Evolutionary conservation across 23 red algal species (phyloP), one percentile per base, ranked within the genome.

Genomic region (Agarophyton chilense): DNA sequence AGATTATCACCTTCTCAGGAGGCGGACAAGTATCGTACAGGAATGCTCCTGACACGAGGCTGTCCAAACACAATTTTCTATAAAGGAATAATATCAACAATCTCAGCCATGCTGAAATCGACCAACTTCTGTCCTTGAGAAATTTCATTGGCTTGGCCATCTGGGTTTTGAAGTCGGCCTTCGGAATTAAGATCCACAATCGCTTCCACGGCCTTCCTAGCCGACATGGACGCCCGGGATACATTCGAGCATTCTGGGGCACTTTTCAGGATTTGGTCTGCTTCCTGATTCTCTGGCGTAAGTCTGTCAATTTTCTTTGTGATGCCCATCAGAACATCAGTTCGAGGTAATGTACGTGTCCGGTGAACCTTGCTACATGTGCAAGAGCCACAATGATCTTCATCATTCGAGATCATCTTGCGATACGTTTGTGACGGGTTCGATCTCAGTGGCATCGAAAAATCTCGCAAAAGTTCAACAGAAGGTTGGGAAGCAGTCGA

Each of bases 91-190:
- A 65, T 29, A 8, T 26, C 60, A 29, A 46, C 43, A 49, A 74
- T 74, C 12, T 74, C 68, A 46, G 45, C 68, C 18, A 74, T 9
- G 40, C 40, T 74, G 68, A 74, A 74, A 25, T 74, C 36, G 21
- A 33, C 68, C 68, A 74, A 74, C 21, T 39, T 34, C 8, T 74
- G 39, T 49, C 25, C 40, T 25, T 74, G 7, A 25, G 4, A 25
- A 74, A 26, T 47, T 29, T 74, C 68, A 74, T 28, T 47, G 14
- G 29, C 25, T 5, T 43, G 21, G 41, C 18, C n/a, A 16, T 12
- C 38, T 26, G 43, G 29, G 13, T 24, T 26, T 26, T 47, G 68
- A 49, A 49, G 11, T 1, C 14, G 40, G 9, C 4, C 43, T 49
- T 74, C 39, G 25, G 16, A 49, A 43, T 1, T 10, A 26, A 1